Base-by-base conservation (phyloP, 306 rosid genomes). In the Trifolium dubium region DNA sequence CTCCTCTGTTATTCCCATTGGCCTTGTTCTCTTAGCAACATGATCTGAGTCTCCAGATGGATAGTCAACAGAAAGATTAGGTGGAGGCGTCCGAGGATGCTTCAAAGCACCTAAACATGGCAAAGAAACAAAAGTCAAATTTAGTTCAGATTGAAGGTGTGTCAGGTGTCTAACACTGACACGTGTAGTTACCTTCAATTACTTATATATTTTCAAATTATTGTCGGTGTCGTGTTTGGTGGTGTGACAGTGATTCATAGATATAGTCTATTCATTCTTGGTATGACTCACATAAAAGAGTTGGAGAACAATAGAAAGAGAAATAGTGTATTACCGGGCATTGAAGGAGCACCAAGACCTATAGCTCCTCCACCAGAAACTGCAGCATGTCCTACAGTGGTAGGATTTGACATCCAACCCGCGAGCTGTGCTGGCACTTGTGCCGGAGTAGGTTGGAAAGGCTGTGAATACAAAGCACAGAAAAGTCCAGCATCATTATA, bases 401-500 rank as follows among this genome's bases (percentile, higher is more conserved):
- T 84, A 71, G 98, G 90, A 85, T 89, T 94, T 74, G 98, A 89
- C 98, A 94, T 94, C 98, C 98, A 94, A 82, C 98, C 97, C 10
- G 99, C 99, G 62, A 91, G 85, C 67, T 96, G 96, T 32, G 92
- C 69, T 54, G 96, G 97, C 77, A 89, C 96, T 12, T 92, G 86
- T 18, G 97, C 87, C 58, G 95, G 83, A 18, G 92, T 85, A 66
- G 98, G 90, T 82, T 91, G 96, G 83, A 94, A 94, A 64, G 99
- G 97, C 99, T 94, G 87, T 56, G 56, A 37, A 79, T 56, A 73
- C 17, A 49, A 81, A 77, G 55, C 79, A 70, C 71, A 14, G 50
- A 8, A 62, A 41, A 23, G 44, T 63, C 39, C 67, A 55, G 65
- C 50, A 32, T 18, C 55, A 61, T 44, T 53, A 8, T 18, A 13